Evolutionary conservation across 371 early-diverging fungal species (phyloP).

Genomic region (Mucor piriformis): DNA sequence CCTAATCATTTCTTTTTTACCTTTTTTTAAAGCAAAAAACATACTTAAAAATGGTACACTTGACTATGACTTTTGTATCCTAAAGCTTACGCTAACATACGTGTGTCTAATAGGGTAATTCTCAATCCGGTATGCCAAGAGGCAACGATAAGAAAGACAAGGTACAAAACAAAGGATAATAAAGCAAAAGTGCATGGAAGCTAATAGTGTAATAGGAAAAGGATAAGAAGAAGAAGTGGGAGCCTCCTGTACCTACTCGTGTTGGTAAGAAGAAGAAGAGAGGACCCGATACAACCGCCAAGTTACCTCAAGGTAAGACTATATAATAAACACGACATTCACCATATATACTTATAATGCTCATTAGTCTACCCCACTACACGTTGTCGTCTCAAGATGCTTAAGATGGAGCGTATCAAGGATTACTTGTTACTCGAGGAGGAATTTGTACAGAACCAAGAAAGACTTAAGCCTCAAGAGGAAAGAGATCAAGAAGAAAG

Average conservation of each 20-base stretch:
- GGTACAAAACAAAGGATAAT: slow-evolving; percentile 31
- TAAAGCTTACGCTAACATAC: neutral
- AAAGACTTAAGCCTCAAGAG: slow-evolving; percentile 93
- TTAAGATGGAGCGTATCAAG: slow-evolving; percentile 96
- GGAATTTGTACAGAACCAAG: slow-evolving; percentile 98
- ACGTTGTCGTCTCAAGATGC: slow-evolving; percentile 94
- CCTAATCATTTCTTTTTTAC: slow-evolving; percentile 3
- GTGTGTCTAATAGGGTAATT: slow-evolving; percentile 65
- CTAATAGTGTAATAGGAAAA: slow-evolving; percentile 61
- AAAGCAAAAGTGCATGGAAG: neutral
- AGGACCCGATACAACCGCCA: slow-evolving; percentile 93
- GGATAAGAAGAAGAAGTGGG: slow-evolving; percentile 96
- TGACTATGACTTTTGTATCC: neutral
- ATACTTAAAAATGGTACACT: slow-evolving; percentile 9
- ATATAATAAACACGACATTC: neutral
- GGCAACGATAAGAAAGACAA: slow-evolving; percentile 67
- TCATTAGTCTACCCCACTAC: slow-evolving; percentile 92
- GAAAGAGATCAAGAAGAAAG: slow-evolving; percentile 95
- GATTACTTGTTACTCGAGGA: slow-evolving; percentile 98
- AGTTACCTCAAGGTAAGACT: slow-evolving; percentile 84
- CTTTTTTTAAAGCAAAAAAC: neutral
- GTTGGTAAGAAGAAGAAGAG: slow-evolving; percentile 97
- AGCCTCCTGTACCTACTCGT: slow-evolving; percentile 97
- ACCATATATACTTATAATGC: neutral
- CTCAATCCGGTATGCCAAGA: slow-evolving; percentile 73